Percentiles rank a stretch among this genome's conserved stretches.
Conservation (phyloP, 2,329 filamentous ascomycete species). For the Fusarium sp. region DNA sequence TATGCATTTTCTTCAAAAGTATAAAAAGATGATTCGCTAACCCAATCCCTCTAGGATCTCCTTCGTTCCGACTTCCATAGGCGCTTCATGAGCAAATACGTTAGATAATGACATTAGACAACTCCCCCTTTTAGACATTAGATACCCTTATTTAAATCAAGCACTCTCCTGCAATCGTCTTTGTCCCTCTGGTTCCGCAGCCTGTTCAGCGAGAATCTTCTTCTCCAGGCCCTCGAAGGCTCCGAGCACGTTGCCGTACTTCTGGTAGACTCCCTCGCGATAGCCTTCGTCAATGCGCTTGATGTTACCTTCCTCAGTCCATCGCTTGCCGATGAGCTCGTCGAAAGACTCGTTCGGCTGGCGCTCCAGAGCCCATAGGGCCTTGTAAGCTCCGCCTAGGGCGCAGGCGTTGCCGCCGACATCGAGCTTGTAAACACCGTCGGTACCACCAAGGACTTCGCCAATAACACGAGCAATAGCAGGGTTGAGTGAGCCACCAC, state of each 20-base stretch:
- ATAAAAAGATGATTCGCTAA: conserved; percentile 39
- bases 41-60: conserved; percentile 73
- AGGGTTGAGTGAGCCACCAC: conserved; percentile 89
- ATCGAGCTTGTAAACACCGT: conserved; percentile 94
- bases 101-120: conserved; percentile 60
- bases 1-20: conserved; percentile 1
- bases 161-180: conserved; percentile 22
- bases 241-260: conserved; percentile 82
- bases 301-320: conserved; percentile 88
- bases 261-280: conserved; percentile 78
- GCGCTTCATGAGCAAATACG: conserved; percentile 88
- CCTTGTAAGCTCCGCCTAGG: conserved; percentile 94
- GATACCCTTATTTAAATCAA: conserved; percentile 48
- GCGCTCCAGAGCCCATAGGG: conserved; percentile 90
- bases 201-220: conserved; percentile 67
- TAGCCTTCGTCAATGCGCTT: conserved; percentile 89
- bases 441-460: conserved; percentile 88
- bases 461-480: conserved; percentile 89
- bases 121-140: conserved; percentile 46
- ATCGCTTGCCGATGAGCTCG: conserved; percentile 85
- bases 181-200: conserved; percentile 22
- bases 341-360: conserved; percentile 83
- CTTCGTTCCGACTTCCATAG: conserved; percentile 97
- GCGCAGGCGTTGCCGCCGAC: conserved; percentile 97
- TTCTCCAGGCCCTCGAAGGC: conserved; percentile 85